These are phyloP conservation scores for Talaromyces sp. DNA, from an alignment of 2,329 filamentous ascomycete species.

Conservation along the genomic window DNA sequence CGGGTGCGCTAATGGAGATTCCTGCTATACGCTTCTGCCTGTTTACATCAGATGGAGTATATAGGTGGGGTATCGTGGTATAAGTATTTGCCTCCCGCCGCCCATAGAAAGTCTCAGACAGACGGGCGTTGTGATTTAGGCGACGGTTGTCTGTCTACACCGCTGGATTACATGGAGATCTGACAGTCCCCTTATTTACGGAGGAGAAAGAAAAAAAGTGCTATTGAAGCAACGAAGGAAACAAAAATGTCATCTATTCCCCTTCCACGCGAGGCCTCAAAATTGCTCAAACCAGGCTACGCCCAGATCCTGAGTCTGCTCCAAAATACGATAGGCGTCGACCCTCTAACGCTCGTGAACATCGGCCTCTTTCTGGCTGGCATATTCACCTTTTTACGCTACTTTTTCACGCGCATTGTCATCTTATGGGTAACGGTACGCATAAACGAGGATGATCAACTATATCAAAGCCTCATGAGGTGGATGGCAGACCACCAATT, in stretches of 20 bases:
- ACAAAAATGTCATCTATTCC: constrained; percentile 1
- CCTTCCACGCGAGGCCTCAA: constrained; percentile 15
- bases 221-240: neutral
- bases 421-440: constrained; percentile 36
- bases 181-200: neutral
- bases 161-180: neutral
- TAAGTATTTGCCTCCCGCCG: neutral
- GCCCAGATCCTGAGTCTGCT: constrained; percentile 6
- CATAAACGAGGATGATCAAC: constrained; percentile 55
- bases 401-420: constrained; percentile 17
- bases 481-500: constrained; percentile 55
- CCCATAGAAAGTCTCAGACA: neutral
- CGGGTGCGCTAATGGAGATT: neutral
- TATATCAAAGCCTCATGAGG: constrained; percentile 57
- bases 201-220: neutral
- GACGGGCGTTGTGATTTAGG: neutral
- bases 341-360: constrained; percentile 19
- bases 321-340: constrained; percentile 15
- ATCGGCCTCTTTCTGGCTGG: constrained; percentile 19
- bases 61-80: neutral
- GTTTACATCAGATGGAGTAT: neutral
- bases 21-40: constrained; percentile 3
- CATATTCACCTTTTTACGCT: constrained; percentile 16
- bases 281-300: constrained; percentile 16
- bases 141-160: neutral